Percentiles rank a stretch among this genome's conserved stretches.
These are phyloP conservation scores for Metschnikowia baotianmanensis DNA, from an alignment of 805 yeast species.

Conservation along the genomic window DNA sequence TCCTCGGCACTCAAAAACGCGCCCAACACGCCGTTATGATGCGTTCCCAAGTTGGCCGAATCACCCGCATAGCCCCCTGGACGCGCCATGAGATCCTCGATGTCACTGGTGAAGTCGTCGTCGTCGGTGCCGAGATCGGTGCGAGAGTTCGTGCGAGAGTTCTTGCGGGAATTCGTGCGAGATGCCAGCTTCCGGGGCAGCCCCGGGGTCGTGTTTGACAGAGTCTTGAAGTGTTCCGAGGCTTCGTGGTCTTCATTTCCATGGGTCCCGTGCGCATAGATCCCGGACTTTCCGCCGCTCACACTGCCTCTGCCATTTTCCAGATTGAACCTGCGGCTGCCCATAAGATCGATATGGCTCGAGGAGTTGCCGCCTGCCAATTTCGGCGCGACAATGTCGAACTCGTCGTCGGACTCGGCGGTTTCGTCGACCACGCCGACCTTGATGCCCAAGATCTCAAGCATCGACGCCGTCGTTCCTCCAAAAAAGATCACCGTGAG, in stretches of 20 bases:
- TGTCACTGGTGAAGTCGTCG: conserved; percentile 33
- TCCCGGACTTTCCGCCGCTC: no score
- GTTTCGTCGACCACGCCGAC: conserved; percentile 83
- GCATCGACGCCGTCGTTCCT: conserved; percentile 98
- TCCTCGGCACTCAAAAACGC: conserved; percentile 57
- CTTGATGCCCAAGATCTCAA: conserved; percentile 88
- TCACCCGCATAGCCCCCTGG: conserved; percentile 4
- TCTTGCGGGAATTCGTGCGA: no score
- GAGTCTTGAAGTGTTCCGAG: no score
- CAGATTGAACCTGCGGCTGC: conserved; percentile 25
- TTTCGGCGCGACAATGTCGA: conserved; percentile 79
- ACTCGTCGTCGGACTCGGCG: conserved; percentile 85
- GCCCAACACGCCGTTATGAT: conserved; percentile 33
- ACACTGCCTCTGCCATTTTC: no score
- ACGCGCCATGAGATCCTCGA: conserved; percentile 35
- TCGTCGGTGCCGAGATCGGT: conserved; percentile 25
- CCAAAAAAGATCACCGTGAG: conserved; percentile 95
- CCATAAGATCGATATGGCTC: conserved; percentile 18
- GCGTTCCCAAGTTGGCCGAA: conserved; percentile 5
- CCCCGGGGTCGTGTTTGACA: no score
- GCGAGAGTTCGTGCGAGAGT: conserved; percentile 17
- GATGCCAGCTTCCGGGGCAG: no score
- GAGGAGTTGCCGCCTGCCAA: conserved; percentile 23
- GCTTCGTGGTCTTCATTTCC: no score
- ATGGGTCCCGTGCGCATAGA: no score